Evolutionary conservation across 1,284 basidiomycete species (phyloP), one percentile per base, ranked within the genome.

Genomic region (Lentinus polychrous): DNA sequence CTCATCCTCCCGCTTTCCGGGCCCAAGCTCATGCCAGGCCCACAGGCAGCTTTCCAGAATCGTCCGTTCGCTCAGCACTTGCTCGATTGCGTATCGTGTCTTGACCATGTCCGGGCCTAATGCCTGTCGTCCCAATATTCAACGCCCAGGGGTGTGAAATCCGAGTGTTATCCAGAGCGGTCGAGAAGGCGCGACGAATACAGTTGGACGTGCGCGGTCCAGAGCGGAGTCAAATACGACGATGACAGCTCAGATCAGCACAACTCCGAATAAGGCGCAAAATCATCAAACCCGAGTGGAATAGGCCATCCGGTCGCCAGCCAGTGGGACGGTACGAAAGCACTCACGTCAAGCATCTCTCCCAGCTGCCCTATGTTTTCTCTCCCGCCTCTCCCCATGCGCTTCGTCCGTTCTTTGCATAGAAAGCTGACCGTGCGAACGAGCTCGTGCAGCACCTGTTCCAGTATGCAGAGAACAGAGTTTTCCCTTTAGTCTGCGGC

Each of bases 11-110:
- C 15, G 24, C 43, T 20, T 12, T n/a, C 44, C 47, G 11, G 41
- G 17, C 4, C 34, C 4, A 15, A 40, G 41, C 8, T 68, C 67
- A 40, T 55, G 57, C 75, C 75, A 76, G 2, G 55, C 47, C 8
- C 60, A 62, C 22, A 53, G 59, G 48, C 74, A 75, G 49, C 70
- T 69, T 50, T 75, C 70, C 18, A 75, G 58, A n/a, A 76, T 54
- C 12, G 67, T 66, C 35, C 70, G 62, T 49, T 76, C 74, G 6
- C 62, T 56, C 27, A 76, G 56, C 20, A 67, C 68, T 47, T 72
- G 59, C 49, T 56, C 53, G 23, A 73, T 54, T 3, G 69, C 73
- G 38, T 63, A 51, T 10, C 66, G 66, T 40, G 71, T 75, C 49
- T 67, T 66, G 11, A 37, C 41, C 18, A 52, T 46, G 1, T 46